Conservation (phyloP, 768 basidiomycete species). For the Pleurotus salmoneostramineus region DNA sequence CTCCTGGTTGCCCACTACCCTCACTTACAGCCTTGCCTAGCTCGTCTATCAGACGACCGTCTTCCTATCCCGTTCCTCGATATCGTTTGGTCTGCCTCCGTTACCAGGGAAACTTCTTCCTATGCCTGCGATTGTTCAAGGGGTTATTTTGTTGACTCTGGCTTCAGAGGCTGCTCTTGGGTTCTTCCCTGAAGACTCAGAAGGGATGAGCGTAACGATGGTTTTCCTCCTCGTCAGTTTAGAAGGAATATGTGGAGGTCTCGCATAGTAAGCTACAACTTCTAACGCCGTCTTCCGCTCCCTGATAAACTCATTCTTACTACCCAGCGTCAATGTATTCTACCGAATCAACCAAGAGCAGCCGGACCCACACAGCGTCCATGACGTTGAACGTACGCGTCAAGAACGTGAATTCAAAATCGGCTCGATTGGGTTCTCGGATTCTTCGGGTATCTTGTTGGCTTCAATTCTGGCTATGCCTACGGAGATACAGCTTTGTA, state of each 20-base stretch:
- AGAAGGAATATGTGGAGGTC: constrained; percentile 91
- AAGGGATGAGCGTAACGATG: constrained; percentile 46
- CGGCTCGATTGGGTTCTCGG: constrained; percentile 83
- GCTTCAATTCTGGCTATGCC: constrained; percentile 69
- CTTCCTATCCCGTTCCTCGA: constrained; percentile 89
- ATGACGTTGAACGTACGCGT: constrained; percentile 54
- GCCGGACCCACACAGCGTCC: constrained; percentile 38
- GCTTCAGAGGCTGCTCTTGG: constrained; percentile 67
- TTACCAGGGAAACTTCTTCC: constrained; percentile 66
- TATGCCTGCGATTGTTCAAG: constrained; percentile 75
- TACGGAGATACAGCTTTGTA: constrained; percentile 75
- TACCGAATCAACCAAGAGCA: constrained; percentile 78
- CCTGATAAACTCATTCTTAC: constrained; percentile 14
- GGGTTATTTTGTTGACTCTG: constrained; percentile 56
- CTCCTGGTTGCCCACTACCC: constrained; percentile 1
- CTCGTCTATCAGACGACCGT: constrained; percentile 89
- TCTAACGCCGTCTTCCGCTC: not conserved
- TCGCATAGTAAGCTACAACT: constrained; percentile 69
- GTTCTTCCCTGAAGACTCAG: constrained; percentile 45
- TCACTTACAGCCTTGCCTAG: constrained; percentile 28
- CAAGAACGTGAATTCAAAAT: constrained; percentile 90
- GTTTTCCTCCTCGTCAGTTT: constrained; percentile 78
- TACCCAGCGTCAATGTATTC: constrained; percentile 76
- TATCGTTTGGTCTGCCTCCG: constrained; percentile 80
- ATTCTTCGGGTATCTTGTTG: constrained; percentile 68